These are phyloP conservation scores for Hypoxylon lienhwacheense DNA, from an alignment of 495 filamentous ascomycete genomes.

Conservation along the genomic window DNA sequence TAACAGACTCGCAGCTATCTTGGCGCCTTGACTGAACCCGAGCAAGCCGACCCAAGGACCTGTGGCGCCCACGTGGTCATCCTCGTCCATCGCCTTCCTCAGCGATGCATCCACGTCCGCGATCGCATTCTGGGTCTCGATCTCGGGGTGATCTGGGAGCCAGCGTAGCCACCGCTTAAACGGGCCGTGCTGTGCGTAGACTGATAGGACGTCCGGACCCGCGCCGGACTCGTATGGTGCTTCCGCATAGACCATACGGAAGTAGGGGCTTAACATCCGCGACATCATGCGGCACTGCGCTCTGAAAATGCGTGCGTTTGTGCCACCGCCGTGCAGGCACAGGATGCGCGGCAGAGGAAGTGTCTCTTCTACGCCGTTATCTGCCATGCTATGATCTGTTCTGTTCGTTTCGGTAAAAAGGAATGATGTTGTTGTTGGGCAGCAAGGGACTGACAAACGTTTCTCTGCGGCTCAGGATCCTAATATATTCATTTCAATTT, in stretches of 20 bases:
- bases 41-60: conserved; percentile 61
- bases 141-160: conserved; percentile 50
- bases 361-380: conserved; percentile 14
- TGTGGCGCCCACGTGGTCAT: conserved; percentile 41
- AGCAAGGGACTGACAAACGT: no score
- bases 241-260: conserved; percentile 63
- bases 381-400: conserved; percentile 19
- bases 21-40: conserved; percentile 63
- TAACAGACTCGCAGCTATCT: conserved; percentile 56
- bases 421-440: no score
- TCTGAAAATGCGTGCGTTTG: conserved; percentile 62
- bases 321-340: conserved; percentile 69
- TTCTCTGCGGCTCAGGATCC: no score
- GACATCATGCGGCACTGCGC: conserved; percentile 59
- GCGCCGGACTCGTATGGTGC: conserved; percentile 56
- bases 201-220: conserved; percentile 54
- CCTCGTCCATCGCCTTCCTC: conserved; percentile 44
- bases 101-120: conserved; percentile 40
- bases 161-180: conserved; percentile 62
- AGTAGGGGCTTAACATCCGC: conserved; percentile 47
- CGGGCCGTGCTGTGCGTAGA: conserved; percentile 58
- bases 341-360: conserved; percentile 62
- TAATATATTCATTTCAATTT: no score
- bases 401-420: no score
- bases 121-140: conserved; percentile 40